Conservation (phyloP, 441 rosid genomes). For the Euphorbia neoarborescens region DNA sequence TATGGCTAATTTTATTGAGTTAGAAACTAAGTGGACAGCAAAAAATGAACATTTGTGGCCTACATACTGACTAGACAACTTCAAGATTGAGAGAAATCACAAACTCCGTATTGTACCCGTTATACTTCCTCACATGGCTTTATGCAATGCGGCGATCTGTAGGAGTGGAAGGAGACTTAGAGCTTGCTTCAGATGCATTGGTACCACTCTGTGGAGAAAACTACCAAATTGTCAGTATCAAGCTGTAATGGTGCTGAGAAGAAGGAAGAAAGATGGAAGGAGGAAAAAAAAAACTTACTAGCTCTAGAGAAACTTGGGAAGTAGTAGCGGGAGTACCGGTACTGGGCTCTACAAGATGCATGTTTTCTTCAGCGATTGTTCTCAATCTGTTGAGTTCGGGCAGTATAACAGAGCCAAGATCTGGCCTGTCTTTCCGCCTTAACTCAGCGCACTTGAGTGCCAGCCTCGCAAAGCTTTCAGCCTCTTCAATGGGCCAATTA, state of each 20-base stretch:
- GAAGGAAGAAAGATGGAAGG: not conserved
- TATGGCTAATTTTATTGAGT: not conserved
- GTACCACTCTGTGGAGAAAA: not conserved
- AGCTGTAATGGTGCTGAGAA: not conserved
- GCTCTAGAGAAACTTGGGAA: conserved; percentile 37
- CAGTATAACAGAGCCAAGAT: conserved; percentile 58
- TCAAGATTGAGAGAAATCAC: not conserved
- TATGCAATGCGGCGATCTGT: not conserved
- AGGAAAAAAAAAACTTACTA: conserved; percentile 25
- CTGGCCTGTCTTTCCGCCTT: conserved; percentile 84
- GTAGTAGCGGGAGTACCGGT: conserved; percentile 24
- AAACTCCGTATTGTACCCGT: not conserved
- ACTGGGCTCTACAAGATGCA: conserved; percentile 24
- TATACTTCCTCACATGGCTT: not conserved
- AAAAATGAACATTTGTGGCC: not conserved
- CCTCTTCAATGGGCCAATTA: conserved; percentile 82
- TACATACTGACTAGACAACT: not conserved
- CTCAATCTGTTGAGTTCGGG: conserved; percentile 69
- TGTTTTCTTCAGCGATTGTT: conserved; percentile 50
- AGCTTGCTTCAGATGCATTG: conserved; percentile 5
- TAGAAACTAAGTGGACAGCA: not conserved
- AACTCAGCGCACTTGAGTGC: conserved; percentile 73
- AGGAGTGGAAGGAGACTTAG: not conserved
- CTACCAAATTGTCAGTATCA: not conserved
- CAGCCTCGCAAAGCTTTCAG: conserved; percentile 51